These are phyloP conservation scores for Sporobolomyces phaffii DNA, from an alignment of 768 basidiomycete genomes.

Conservation along the genomic window DNA sequence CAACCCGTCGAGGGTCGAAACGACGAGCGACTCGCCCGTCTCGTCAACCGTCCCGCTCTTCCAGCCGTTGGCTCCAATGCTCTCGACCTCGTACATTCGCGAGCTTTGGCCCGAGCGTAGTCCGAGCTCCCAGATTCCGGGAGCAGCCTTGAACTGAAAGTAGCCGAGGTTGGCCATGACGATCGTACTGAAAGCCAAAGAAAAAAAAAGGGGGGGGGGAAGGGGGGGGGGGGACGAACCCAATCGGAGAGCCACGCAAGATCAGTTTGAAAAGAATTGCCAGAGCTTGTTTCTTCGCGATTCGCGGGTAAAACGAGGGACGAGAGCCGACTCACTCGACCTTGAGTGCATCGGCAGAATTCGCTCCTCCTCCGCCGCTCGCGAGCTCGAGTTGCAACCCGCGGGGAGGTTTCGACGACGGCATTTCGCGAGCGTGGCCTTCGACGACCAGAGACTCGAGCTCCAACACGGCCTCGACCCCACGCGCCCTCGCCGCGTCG, in stretches of 20 bases:
- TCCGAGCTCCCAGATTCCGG: slow-evolving; percentile 75
- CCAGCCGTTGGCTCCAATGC: slow-evolving; percentile 85
- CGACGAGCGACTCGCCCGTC: slow-evolving; percentile 61
- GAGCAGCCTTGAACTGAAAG: slow-evolving; percentile 86
- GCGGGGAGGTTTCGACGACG: slow-evolving; percentile 64
- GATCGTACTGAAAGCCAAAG: slow-evolving; percentile 56
- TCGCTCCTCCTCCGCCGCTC: slow-evolving; percentile 45
- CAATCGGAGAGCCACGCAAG: too few relatives aligned
- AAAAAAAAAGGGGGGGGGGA: too few relatives aligned
- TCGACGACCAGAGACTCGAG: slow-evolving; percentile 89
- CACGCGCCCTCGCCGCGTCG: slow-evolving; percentile 52
- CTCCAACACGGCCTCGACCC: slow-evolving; percentile 71
- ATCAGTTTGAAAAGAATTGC: too few relatives aligned
- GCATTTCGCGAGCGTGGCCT: slow-evolving; percentile 78
- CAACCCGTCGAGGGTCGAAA: slow-evolving; percentile 84
- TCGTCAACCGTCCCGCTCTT: slow-evolving; percentile 64
- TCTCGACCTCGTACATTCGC: slow-evolving; percentile 74
- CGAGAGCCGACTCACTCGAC: slow-evolving; percentile 3
- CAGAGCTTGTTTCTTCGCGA: too few relatives aligned
- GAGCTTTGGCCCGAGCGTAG: slow-evolving; percentile 75
- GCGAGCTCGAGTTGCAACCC: slow-evolving; percentile 84
- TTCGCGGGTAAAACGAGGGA: too few relatives aligned
- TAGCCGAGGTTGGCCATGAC: slow-evolving; percentile 94
- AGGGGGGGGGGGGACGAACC: too few relatives aligned
- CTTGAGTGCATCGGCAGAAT: neutral